phyloP scores from a whole-genome alignment of 345 rosid genomes.

The Salix viminalis region DNA sequence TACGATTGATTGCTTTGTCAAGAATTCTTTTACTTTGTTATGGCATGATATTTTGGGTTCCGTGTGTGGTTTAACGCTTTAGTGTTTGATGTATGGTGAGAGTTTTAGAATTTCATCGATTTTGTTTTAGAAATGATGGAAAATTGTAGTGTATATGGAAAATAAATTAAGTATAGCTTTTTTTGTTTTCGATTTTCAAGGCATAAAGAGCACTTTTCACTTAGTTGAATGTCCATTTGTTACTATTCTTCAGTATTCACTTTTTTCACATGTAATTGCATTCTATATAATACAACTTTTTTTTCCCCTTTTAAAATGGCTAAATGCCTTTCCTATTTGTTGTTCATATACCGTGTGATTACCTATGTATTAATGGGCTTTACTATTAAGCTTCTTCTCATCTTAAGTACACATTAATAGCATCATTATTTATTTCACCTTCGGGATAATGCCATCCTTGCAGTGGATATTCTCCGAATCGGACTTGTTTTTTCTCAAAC shows the following conservation, averaged over 20 bases:
- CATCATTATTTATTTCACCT: not conserved
- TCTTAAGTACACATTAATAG: not conserved
- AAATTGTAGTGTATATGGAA: not conserved
- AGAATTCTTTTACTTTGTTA: not conserved
- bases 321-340: not conserved
- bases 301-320: not conserved
- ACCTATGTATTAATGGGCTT: not conserved
- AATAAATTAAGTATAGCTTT: not conserved
- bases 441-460: not conserved
- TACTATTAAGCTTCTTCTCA: not conserved
- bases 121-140: not conserved
- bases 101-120: not conserved
- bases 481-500: not conserved
- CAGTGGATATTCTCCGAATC: not conserved
- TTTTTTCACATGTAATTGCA: not conserved
- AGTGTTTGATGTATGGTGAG: not conserved
- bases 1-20: not conserved
- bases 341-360: not conserved
- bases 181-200: not conserved
- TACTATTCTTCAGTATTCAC: not conserved
- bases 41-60: not conserved
- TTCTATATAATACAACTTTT: not conserved
- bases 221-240: not conserved
- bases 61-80: not conserved
- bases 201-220: not conserved